Evolutionary conservation across 352 stramenopile species (phyloP).

Genomic region (Globisporangium barbulae): DNA sequence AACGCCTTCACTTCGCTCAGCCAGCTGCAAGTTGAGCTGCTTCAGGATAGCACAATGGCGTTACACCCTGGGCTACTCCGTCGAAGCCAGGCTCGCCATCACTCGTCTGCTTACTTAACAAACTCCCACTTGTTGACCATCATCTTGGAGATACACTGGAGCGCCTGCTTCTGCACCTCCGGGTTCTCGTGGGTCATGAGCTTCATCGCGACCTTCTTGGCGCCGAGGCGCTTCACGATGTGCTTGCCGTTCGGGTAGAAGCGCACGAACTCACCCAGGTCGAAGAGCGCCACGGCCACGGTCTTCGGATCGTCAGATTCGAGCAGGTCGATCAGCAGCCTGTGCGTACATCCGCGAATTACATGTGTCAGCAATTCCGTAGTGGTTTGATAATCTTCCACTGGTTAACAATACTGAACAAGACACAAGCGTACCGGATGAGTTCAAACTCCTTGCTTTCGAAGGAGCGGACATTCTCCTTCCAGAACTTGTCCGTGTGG

Average conservation of each 20-base stretch:
- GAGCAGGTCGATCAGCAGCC: conserved; percentile 92
- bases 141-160: conserved; percentile 98
- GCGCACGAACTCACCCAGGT: conserved; percentile 97
- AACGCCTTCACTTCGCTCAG: not conserved
- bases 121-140: conserved; percentile 99
- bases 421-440: conserved; percentile 52
- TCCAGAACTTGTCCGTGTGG: conserved; percentile 98
- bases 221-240: conserved; percentile 94
- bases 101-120: conserved; percentile 55
- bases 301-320: conserved; percentile 93
- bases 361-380: not conserved
- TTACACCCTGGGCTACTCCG: not conserved
- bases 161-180: conserved; percentile 96
- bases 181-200: conserved; percentile 96
- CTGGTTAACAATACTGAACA: not conserved
- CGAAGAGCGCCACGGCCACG: conserved; percentile 94
- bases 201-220: conserved; percentile 96
- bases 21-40: not conserved
- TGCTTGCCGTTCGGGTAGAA: conserved; percentile 97
- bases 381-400: too few species aligned
- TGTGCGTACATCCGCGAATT: conserved; percentile 20
- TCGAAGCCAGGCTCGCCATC: not conserved
- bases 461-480: conserved; percentile 97
- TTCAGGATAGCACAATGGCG: not conserved
- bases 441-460: conserved; percentile 96